These are phyloP conservation scores for Wickerhamomyces sp. DNA, from an alignment of 1,139 yeast species.

Conservation along the genomic window DNA sequence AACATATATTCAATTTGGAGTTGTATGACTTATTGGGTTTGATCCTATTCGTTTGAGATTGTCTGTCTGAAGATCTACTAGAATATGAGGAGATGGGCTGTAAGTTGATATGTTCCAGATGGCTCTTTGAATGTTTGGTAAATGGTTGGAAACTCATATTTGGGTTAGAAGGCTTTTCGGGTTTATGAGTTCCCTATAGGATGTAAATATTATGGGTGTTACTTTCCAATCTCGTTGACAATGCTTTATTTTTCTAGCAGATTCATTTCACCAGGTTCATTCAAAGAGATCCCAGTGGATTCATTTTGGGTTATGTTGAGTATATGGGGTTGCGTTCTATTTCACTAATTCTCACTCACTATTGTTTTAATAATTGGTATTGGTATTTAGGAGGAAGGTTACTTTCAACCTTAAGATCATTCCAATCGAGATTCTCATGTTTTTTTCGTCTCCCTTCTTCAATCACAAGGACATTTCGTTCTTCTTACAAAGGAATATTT, in stretches of 20 bases:
- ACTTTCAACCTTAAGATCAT: too few relatives aligned
- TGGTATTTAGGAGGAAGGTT: too few relatives aligned
- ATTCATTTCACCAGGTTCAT: neutral
- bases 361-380: too few relatives aligned
- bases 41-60: too few relatives aligned
- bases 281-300: neutral
- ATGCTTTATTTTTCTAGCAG: too few relatives aligned
- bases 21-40: too few relatives aligned
- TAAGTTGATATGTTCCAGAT: neutral
- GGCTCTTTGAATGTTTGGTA: neutral
- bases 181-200: too few relatives aligned
- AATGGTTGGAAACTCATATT: too few relatives aligned
- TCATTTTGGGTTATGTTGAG: neutral
- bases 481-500: conserved; percentile 1
- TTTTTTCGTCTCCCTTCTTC: neutral
- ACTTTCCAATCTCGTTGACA: too few relatives aligned
- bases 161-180: too few relatives aligned
- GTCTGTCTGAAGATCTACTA: too few relatives aligned
- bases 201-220: neutral
- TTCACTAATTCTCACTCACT: neutral
- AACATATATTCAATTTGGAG: too few relatives aligned
- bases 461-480: conserved; percentile 8
- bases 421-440: neutral
- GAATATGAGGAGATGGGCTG: neutral
- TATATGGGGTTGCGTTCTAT: neutral